Evolutionary conservation across 331 rosid species (phyloP).

Genomic region (Arachis monticola): DNA sequence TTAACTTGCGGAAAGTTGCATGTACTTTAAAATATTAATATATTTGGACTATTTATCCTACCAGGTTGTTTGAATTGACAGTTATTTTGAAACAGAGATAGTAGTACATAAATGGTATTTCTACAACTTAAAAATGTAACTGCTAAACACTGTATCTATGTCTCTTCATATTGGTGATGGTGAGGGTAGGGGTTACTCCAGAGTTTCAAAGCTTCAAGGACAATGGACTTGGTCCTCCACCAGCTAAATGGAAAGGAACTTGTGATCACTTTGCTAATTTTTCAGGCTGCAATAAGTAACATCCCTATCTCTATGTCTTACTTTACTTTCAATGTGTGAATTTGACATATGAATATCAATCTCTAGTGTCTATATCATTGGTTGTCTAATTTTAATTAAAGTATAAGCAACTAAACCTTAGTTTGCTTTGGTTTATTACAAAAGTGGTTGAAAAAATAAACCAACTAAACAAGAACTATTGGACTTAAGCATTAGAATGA

Average conservation of each 20-base stretch:
- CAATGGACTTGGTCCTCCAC: constrained; percentile 78
- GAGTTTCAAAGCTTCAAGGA: constrained; percentile 81
- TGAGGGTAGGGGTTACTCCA: constrained; percentile 70
- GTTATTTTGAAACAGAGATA: too few relatives aligned
- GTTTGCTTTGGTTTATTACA: not conserved
- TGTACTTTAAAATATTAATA: too few relatives aligned
- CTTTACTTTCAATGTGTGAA: constrained; percentile 3
- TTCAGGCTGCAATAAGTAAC: constrained; percentile 92
- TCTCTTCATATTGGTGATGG: not conserved
- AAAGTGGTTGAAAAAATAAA: not conserved
- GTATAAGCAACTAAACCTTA: constrained; percentile 1
- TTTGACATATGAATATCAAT: not conserved
- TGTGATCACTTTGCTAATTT: constrained; percentile 76
- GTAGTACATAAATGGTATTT: not conserved
- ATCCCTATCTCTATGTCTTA: constrained; percentile 3
- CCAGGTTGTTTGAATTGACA: too few relatives aligned
- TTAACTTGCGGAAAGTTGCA: too few relatives aligned
- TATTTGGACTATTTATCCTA: too few relatives aligned
- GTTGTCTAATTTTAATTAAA: not conserved
- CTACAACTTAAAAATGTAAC: not conserved
- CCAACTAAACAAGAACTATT: not conserved
- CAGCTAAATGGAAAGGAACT: constrained; percentile 85
- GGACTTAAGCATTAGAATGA: not conserved
- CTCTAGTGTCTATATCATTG: not conserved
- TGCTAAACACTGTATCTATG: not conserved